Percentiles rank a stretch among this genome's conserved stretches.
Evolutionary conservation across 129 eudicot genomes (phyloP).

Genomic region (Artemisia annua): DNA sequence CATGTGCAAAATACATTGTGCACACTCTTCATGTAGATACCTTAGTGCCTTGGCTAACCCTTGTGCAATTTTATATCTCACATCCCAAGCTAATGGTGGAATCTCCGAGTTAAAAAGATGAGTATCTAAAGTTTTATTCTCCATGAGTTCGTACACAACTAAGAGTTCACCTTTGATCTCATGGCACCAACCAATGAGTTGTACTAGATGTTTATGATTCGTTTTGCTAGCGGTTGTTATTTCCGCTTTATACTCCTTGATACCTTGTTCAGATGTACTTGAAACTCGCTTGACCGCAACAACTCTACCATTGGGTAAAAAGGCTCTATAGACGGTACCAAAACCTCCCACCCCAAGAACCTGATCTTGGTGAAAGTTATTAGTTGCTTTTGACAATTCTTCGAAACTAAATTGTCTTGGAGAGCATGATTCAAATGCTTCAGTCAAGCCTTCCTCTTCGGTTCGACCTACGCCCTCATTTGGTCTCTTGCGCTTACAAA

Average conservation of each 20-base stretch:
- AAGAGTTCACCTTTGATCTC: background rate
- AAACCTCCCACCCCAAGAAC: background rate
- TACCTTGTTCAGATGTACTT: background rate
- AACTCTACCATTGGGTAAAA: background rate
- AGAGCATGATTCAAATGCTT: too few species aligned
- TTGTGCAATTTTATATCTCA: background rate
- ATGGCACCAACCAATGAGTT: constrained; percentile 1
- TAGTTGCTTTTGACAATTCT: background rate
- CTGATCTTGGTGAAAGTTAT: background rate
- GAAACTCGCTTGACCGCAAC: constrained; percentile 2
- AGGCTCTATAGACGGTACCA: background rate
- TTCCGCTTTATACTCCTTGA: background rate
- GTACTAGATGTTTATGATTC: background rate
- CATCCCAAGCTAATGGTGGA: background rate
- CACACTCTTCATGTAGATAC: background rate
- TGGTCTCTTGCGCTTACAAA: too few species aligned
- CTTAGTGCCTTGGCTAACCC: background rate
- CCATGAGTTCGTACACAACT: background rate
- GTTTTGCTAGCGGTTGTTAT: background rate
- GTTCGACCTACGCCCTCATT: too few species aligned
- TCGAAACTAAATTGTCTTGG: background rate
- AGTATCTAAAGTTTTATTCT: background rate
- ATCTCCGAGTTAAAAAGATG: background rate
- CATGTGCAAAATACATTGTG: background rate
- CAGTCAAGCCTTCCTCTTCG: too few species aligned